Evolutionary conservation across 768 basidiomycete genomes (phyloP).

Genomic region (Pulveroboletus sp.): DNA sequence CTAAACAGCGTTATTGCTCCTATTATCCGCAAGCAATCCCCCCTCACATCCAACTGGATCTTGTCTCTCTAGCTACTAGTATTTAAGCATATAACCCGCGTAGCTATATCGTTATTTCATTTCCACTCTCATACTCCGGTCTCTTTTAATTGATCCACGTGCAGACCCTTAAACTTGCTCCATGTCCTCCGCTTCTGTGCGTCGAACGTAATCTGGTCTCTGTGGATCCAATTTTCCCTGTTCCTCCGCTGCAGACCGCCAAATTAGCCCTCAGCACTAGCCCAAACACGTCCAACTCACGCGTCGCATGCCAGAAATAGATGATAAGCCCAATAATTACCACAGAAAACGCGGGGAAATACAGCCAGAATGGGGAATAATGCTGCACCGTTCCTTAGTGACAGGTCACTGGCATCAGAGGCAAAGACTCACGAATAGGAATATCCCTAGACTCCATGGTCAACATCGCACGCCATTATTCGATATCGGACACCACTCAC

Average conservation of each 20-base stretch:
- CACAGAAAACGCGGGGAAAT: conserved; percentile 76
- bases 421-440: conserved; percentile 46
- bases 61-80: conserved; percentile 17
- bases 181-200: conserved; percentile 15
- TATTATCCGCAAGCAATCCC: conserved; percentile 20
- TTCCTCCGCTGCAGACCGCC: conserved; percentile 54
- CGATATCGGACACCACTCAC: conserved; percentile 10
- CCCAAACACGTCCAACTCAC: conserved; percentile 43
- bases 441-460: conserved; percentile 35
- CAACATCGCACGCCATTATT: conserved; percentile 2
- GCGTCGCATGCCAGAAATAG: conserved; percentile 85
- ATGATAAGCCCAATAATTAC: conserved; percentile 71
- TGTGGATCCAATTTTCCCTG: conserved; percentile 64
- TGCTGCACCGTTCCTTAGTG: conserved; percentile 46
- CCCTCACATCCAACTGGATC: conserved; percentile 29
- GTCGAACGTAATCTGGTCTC: conserved; percentile 56
- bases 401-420: background rate
- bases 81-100: background rate
- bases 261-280: conserved; percentile 4
- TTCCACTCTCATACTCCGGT: background rate
- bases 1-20: conserved; percentile 19
- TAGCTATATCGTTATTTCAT: background rate
- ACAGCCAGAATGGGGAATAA: conserved; percentile 83
- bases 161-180: conserved; percentile 14
- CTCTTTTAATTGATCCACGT: background rate